A percentile compares a stretch with the other conserved stretches of the same genome.
These are phyloP conservation scores for Stachybotrys chlorohalonatus DNA, from an alignment of 2,329 filamentous ascomycete species.

Conservation along the genomic window DNA sequence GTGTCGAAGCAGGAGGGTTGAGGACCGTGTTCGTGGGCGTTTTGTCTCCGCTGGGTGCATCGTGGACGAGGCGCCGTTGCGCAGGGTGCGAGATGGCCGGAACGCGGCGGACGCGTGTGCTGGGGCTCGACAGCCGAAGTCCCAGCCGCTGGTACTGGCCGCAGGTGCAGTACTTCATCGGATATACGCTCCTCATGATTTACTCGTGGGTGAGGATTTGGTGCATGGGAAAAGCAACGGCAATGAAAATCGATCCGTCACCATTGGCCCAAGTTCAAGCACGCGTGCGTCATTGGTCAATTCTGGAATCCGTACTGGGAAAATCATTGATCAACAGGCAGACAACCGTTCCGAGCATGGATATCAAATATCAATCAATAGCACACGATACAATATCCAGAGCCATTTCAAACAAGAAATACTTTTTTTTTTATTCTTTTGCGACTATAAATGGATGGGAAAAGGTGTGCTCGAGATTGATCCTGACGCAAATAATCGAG, in stretches of 20 bases:
- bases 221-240: too few relatives aligned
- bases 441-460: too few relatives aligned
- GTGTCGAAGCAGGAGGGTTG: constrained; percentile 66
- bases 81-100: constrained; percentile 5
- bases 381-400: too few relatives aligned
- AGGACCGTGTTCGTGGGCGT: constrained; percentile 31
- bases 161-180: constrained; percentile 19
- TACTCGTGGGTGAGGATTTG: neutral
- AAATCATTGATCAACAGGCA: neutral
- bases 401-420: too few relatives aligned
- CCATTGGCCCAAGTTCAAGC: neutral
- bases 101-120: constrained; percentile 3
- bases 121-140: constrained; percentile 3
- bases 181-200: constrained; percentile 20
- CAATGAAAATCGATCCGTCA: neutral
- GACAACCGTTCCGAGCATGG: neutral
- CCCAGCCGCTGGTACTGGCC: constrained; percentile 8
- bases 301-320: neutral
- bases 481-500: neutral
- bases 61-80: constrained; percentile 12
- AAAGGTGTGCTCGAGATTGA: neutral
- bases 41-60: constrained; percentile 8
- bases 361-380: neutral
- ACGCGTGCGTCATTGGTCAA: neutral
- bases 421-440: too few relatives aligned